Base-by-base conservation (phyloP, 805 yeast species). In the Kregervanrija fluxuum region DNA sequence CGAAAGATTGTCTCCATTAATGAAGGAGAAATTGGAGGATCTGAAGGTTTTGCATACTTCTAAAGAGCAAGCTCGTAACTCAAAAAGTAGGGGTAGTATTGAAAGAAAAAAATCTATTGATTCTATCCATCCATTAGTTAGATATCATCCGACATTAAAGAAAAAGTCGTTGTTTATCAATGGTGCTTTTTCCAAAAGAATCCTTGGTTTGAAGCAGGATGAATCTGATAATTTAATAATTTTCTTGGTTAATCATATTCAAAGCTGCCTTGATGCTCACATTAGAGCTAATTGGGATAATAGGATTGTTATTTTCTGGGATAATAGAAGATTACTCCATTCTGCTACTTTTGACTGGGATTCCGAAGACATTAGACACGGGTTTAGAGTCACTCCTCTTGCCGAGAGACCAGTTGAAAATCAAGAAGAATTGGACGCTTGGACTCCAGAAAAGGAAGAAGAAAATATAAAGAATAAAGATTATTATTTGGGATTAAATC, bases 291-390 rank as follows among this genome's bases (percentile, higher is more conserved):
- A 63, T 41, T 85, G 88, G 84, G 82, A 78, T 56, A 79, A 81
- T 42, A 74, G 75, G 40, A 75, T 87, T 1, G 82, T 84, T 40
- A 85, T 80, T 14, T 60, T 82, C 30, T 85, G 91, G 90, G 91
- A 85, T 57, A 84, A 85, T 69, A 77, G 91, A 60, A 70, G 82
- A 58, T 74, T 79, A 6, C 64, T 75, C 30, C 91, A 85, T 60
- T 68, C 84, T 12, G 87, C 88, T 15, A 70, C 79, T n/a, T 72
- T 77, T 46, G 90, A 84, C 56, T 83, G 85, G 81, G 82, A 75
- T 53, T 68, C 73, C 36, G 80, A 83, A 13, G 73, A 70, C 35
- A 70, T 76, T 16, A 75, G 91, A 61, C 90, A 84, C 53, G 85
- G 84, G 12, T 79, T 79, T 56, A 74, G 91, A 62, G 74, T 83